phyloP scores from a whole-genome alignment of 306 rosid species.

The Prunus persica region DNA sequence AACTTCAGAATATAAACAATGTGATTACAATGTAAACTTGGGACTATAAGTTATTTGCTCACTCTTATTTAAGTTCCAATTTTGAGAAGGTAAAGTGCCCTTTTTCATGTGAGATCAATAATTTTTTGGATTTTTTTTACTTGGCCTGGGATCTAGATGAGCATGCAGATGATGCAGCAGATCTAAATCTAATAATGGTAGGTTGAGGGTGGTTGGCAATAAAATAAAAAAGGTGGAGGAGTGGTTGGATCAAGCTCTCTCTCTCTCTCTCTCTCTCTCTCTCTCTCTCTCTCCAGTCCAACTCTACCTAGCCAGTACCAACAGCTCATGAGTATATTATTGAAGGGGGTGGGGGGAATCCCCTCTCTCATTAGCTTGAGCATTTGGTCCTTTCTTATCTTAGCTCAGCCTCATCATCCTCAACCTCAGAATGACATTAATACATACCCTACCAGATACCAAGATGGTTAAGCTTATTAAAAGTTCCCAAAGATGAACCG shows the following conservation, averaged over 20 bases:
- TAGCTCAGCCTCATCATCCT: background rate
- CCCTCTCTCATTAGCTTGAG: slow-evolving; percentile 4
- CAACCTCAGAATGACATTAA: background rate
- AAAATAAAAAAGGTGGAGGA: slow-evolving; percentile 20
- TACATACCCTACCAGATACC: background rate
- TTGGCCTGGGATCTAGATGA: background rate
- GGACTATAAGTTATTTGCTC: background rate
- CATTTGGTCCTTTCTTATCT: background rate
- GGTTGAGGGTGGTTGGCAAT: slow-evolving; percentile 47
- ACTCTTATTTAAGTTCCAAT: background rate
- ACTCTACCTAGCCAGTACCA: background rate
- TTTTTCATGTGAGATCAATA: background rate
- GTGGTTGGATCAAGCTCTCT: slow-evolving; percentile 37
- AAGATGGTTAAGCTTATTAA: too few relatives aligned
- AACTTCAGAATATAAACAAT: background rate
- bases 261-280: background rate
- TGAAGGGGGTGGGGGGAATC: background rate
- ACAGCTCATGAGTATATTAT: slow-evolving; percentile 1
- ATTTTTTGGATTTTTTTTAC: background rate
- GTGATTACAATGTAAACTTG: too few relatives aligned
- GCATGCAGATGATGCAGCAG: slow-evolving; percentile 7
- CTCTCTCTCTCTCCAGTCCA: background rate
- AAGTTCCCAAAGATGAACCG: too few relatives aligned
- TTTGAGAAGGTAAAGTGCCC: background rate
- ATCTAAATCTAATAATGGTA: slow-evolving; percentile 12